Percentiles rank a stretch among this genome's conserved stretches.
phyloP scores from a whole-genome alignment of 805 yeast genomes.

The Middelhovenomyces tepae region DNA sequence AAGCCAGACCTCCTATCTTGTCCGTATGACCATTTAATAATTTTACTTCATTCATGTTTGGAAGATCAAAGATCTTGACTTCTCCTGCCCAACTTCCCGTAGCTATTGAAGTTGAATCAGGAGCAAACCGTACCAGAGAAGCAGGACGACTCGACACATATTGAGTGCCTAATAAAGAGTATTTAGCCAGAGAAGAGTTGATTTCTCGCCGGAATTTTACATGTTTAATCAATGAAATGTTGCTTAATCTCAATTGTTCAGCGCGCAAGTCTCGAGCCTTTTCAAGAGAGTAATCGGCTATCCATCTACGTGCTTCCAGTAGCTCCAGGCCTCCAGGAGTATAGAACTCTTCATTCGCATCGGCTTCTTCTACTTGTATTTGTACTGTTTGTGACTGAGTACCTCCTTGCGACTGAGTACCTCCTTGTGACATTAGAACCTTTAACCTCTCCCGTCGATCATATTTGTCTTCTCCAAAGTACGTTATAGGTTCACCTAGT shows the following conservation, averaged over 20 bases:
- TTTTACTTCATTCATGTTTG: slow-evolving; percentile 28
- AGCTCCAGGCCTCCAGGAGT: slow-evolving; percentile 65
- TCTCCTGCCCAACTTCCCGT: slow-evolving; percentile 83
- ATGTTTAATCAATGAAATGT: slow-evolving; percentile 33
- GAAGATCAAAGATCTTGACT: slow-evolving; percentile 39
- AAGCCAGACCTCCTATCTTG: slow-evolving; percentile 62
- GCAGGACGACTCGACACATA: slow-evolving; percentile 61
- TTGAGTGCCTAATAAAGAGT: slow-evolving; percentile 58
- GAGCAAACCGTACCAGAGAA: slow-evolving; percentile 44
- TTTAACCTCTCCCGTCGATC: slow-evolving; percentile 55
- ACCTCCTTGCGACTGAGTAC: slow-evolving; percentile 15
- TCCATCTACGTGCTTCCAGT: slow-evolving; percentile 39
- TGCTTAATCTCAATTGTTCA: slow-evolving; percentile 25
- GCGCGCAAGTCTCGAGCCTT: slow-evolving; percentile 37
- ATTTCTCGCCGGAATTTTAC: slow-evolving; percentile 41
- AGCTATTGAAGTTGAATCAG: slow-evolving; percentile 36
- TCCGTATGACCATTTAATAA: slow-evolving; percentile 45
- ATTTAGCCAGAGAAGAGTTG: slow-evolving; percentile 26
- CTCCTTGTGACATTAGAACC: slow-evolving; percentile 34
- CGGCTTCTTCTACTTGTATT: slow-evolving; percentile 17
- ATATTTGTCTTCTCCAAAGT: slow-evolving; percentile 50
- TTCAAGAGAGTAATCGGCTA: slow-evolving; percentile 45
- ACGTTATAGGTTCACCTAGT: slow-evolving; percentile 48
- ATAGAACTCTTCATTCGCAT: slow-evolving; percentile 57
- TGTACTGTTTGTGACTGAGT: slow-evolving; percentile 11